phyloP scores from a whole-genome alignment of 495 filamentous ascomycete species.

The Ramalina intermedia region DNA sequence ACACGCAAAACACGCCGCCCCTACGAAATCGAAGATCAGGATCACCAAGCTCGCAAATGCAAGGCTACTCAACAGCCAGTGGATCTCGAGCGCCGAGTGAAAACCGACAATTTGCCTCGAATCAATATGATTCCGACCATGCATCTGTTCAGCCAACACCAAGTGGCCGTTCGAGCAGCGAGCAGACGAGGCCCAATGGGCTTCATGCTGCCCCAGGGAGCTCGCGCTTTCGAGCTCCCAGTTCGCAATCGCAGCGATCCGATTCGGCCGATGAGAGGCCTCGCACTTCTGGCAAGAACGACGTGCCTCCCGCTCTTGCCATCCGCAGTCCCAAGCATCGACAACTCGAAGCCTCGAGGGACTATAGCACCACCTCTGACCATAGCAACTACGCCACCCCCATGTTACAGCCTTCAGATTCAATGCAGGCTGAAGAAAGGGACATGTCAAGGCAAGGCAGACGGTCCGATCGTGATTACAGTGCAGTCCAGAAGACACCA shows the following conservation, averaged over 20 bases:
- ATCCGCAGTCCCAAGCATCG: conserved; percentile 1
- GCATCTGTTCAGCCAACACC: not conserved
- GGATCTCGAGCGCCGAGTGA: conserved; percentile 1
- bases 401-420: not conserved
- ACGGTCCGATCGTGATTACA: not conserved
- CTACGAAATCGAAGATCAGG: conserved; percentile 19
- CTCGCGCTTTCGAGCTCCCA: not conserved
- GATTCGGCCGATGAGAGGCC: conserved; percentile 4
- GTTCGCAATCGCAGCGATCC: not conserved
- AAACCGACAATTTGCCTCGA: not conserved
- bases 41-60: conserved; percentile 17
- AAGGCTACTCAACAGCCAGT: not conserved
- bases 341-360: not conserved
- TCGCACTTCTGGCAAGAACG: conserved; percentile 6
- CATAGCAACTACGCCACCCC: not conserved
- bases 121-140: not conserved
- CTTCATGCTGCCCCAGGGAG: not conserved
- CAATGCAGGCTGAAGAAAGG: not conserved
- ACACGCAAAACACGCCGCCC: conserved; percentile 17
- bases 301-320: not conserved
- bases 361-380: not conserved
- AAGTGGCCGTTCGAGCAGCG: conserved; percentile 13
- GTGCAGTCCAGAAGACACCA: not conserved
- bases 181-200: conserved; percentile 11
- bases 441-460: not conserved